Evolutionary conservation across 208 protist genomes (phyloP).

Genomic region (Leishmania braziliensis): DNA sequence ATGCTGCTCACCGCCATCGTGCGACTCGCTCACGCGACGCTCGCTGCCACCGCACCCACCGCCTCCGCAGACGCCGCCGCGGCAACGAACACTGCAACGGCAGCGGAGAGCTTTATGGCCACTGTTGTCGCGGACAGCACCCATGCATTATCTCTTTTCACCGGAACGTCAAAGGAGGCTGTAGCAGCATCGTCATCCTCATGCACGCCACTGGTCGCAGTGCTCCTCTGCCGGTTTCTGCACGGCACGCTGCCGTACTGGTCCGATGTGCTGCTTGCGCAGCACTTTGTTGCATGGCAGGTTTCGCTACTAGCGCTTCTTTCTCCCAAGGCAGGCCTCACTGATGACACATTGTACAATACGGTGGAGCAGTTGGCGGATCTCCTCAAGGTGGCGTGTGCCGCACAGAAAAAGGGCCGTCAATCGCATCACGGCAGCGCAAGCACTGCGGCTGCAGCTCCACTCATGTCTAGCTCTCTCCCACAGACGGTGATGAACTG

Average conservation of each 20-base stretch:
- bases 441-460: not conserved
- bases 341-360: slow-evolving; percentile 23
- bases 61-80: not conserved
- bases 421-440: not conserved
- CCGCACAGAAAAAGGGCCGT: not conserved
- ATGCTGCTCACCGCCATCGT: slow-evolving; percentile 41
- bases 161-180: not conserved
- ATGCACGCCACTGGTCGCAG: slow-evolving; percentile 40
- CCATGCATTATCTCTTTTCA: slow-evolving; percentile 10
- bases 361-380: slow-evolving; percentile 27
- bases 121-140: slow-evolving; percentile 9
- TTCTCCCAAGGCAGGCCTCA: slow-evolving; percentile 17
- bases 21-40: slow-evolving; percentile 16
- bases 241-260: slow-evolving; percentile 23
- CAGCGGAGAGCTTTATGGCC: slow-evolving; percentile 3
- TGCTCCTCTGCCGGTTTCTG: slow-evolving; percentile 30
- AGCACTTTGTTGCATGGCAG: slow-evolving; percentile 19
- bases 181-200: slow-evolving; percentile 22
- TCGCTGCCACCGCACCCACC: not conserved
- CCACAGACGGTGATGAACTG: slow-evolving; percentile 42
- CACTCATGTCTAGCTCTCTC: slow-evolving; percentile 10
- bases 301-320: slow-evolving; percentile 20
- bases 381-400: slow-evolving; percentile 11
- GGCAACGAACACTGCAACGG: not conserved
- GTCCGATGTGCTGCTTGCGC: slow-evolving; percentile 15